phyloP scores from a whole-genome alignment of 179 eudicot genomes.

The Amaranthus tricolor region DNA sequence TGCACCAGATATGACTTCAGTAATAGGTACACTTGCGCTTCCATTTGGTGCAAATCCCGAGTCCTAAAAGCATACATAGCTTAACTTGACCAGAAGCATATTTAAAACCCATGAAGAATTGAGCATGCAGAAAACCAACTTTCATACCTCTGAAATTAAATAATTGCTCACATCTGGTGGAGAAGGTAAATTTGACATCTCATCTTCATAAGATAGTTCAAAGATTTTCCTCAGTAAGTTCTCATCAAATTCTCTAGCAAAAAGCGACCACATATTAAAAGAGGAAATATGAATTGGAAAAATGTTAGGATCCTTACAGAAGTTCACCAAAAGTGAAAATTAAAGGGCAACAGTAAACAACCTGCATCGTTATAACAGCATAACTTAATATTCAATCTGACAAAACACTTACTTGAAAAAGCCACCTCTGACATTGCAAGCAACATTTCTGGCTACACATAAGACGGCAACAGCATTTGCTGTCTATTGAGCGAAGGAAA shows the following conservation, averaged over 20 bases:
- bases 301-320: neutral
- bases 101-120: slow-evolving; percentile 1
- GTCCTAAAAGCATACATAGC: slow-evolving; percentile 48
- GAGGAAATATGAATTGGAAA: neutral
- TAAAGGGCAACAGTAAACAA: neutral
- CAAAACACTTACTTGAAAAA: slow-evolving; percentile 71
- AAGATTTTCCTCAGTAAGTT: slow-evolving; percentile 54
- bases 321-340: neutral
- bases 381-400: neutral
- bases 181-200: slow-evolving; percentile 59
- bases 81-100: slow-evolving; percentile 14
- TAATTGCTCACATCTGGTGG: slow-evolving; percentile 93
- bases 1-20: slow-evolving; percentile 79
- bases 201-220: slow-evolving; percentile 81
- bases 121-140: neutral
- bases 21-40: slow-evolving; percentile 42
- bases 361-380: neutral
- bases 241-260: slow-evolving; percentile 84
- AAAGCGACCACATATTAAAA: slow-evolving; percentile 10
- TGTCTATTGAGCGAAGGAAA: slow-evolving; percentile 40
- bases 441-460: slow-evolving; percentile 95
- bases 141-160: slow-evolving; percentile 77
- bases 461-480: slow-evolving; percentile 92
- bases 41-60: slow-evolving; percentile 62
- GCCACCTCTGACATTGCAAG: slow-evolving; percentile 94